These are phyloP conservation scores for Cladophialophora yegresii DNA, from an alignment of 2,329 filamentous ascomycete species.

Conservation along the genomic window DNA sequence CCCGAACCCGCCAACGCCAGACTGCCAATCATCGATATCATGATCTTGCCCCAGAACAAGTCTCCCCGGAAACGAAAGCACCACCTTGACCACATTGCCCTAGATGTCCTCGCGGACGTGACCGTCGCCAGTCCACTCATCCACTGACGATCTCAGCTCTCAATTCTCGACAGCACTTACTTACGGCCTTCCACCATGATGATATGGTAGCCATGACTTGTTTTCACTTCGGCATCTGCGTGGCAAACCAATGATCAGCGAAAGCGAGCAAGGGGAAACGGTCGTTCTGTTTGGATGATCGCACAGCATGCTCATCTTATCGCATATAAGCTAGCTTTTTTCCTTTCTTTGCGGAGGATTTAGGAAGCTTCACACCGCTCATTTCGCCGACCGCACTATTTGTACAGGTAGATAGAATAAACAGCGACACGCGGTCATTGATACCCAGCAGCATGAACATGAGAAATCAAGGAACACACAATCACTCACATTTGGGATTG, in stretches of 20 bases:
- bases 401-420: constrained; percentile 24
- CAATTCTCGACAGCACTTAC: constrained; percentile 39
- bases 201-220: constrained; percentile 67
- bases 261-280: constrained; percentile 9
- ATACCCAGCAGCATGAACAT: constrained; percentile 9
- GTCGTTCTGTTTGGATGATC: constrained; percentile 16
- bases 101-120: constrained; percentile 37
- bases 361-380: constrained; percentile 19
- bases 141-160: constrained; percentile 22
- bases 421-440: constrained; percentile 16
- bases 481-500: constrained; percentile 53
- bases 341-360: background rate
- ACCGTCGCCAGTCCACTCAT: constrained; percentile 34
- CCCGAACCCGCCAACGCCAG: constrained; percentile 17
- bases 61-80: constrained; percentile 36
- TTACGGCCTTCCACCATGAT: constrained; percentile 68
- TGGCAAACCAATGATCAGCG: constrained; percentile 12
- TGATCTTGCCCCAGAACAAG: constrained; percentile 25
- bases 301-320: constrained; percentile 4
- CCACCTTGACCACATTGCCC: constrained; percentile 29
- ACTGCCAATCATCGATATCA: constrained; percentile 22
- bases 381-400: constrained; percentile 13
- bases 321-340: background rate
- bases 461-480: constrained; percentile 11
- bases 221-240: constrained; percentile 61